phyloP scores from a whole-genome alignment of 2,329 filamentous ascomycete genomes.

The Fusarium ambrosium region DNA sequence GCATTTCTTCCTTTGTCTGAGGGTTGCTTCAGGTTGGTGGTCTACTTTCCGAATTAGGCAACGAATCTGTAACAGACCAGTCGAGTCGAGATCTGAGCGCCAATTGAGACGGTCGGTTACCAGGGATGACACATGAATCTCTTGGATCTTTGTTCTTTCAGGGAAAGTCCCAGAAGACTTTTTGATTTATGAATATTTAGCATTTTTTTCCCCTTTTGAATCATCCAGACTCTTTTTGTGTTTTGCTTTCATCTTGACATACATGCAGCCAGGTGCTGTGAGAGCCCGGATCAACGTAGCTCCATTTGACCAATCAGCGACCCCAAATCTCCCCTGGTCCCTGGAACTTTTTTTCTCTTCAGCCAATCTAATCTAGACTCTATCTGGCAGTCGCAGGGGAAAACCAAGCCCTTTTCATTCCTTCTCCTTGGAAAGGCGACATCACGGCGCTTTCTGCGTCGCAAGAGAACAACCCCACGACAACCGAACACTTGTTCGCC shows the following conservation, averaged over 20 bases:
- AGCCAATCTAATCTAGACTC: background rate
- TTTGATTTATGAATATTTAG: background rate
- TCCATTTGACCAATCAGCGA: slow-evolving; percentile 42
- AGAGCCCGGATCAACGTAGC: slow-evolving; percentile 44
- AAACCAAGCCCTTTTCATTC: slow-evolving; percentile 16
- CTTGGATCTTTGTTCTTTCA: background rate
- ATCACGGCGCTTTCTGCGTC: slow-evolving; percentile 35
- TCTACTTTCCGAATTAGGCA: slow-evolving; percentile 34
- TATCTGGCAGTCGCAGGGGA: slow-evolving; percentile 14
- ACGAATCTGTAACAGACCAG: slow-evolving; percentile 27
- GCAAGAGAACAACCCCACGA: slow-evolving; percentile 27
- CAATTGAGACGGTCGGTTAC: slow-evolving; percentile 40
- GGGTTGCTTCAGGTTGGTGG: slow-evolving; percentile 18
- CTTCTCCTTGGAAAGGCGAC: slow-evolving; percentile 26
- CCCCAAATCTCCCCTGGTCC: slow-evolving; percentile 12
- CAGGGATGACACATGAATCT: slow-evolving; percentile 6
- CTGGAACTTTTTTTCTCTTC: slow-evolving; percentile 45
- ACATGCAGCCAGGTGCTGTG: background rate
- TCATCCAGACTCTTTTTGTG: background rate
- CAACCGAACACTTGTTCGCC: slow-evolving; percentile 29
- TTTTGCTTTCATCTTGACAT: background rate
- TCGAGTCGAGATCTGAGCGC: slow-evolving; percentile 31
- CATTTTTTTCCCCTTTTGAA: background rate
- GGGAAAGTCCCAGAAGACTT: background rate
- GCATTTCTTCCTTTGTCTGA: slow-evolving; percentile 11